These are phyloP conservation scores for Herpetomonas samuelpessoai DNA, from an alignment of 208 protist genomes.

Conservation along the genomic window DNA sequence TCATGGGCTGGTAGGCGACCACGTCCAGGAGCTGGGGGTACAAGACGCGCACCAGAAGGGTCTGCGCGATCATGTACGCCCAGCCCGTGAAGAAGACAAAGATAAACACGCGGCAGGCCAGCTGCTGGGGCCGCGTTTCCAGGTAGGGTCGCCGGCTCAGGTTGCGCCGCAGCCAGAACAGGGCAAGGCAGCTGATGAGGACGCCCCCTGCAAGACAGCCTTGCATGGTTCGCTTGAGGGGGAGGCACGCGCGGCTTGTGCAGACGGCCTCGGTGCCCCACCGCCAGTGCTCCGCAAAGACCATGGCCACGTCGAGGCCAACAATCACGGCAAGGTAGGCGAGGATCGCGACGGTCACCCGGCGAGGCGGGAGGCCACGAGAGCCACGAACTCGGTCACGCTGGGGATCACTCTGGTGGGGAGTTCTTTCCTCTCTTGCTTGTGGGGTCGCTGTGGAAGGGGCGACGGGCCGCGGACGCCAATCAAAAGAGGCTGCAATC, in stretches of 20 bases:
- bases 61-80: slow-evolving; percentile 56
- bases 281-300: slow-evolving; percentile 26
- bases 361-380: slow-evolving; percentile 24
- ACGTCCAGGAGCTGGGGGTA: slow-evolving; percentile 56
- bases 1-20: slow-evolving; percentile 64
- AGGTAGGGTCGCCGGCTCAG: slow-evolving; percentile 65
- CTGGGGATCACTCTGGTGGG: too few species aligned
- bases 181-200: slow-evolving; percentile 34
- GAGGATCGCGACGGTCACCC: slow-evolving; percentile 23
- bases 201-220: slow-evolving; percentile 48
- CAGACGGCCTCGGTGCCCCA: slow-evolving; percentile 33
- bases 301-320: slow-evolving; percentile 29
- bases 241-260: slow-evolving; percentile 22
- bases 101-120: slow-evolving; percentile 77
- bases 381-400: background rate
- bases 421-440: too few species aligned
- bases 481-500: slow-evolving; percentile 41
- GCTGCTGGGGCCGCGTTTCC: slow-evolving; percentile 70
- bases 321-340: slow-evolving; percentile 29
- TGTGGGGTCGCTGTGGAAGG: background rate
- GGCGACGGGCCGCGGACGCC: slow-evolving; percentile 6
- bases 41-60: slow-evolving; percentile 33
- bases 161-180: slow-evolving; percentile 57
- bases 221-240: slow-evolving; percentile 23
- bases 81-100: slow-evolving; percentile 68